Evolutionary conservation across 129 eudicot species (phyloP).

Genomic region (Erigeron canadensis): DNA sequence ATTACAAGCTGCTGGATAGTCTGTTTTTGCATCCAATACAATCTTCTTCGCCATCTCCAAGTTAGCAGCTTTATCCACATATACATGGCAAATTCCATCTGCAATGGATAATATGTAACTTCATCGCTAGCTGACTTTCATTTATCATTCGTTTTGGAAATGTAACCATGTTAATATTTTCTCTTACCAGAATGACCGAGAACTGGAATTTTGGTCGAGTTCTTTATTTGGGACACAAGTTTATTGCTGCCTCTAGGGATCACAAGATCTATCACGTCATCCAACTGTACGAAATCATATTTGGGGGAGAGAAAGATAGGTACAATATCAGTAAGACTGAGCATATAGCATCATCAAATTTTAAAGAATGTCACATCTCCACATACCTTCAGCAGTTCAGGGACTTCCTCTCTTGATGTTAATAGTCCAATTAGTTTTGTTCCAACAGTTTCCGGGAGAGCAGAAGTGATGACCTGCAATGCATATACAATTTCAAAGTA

Average conservation of each 20-base stretch:
- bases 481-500: not conserved
- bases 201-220: conserved; percentile 86
- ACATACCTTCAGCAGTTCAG: conserved; percentile 80
- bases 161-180: not conserved
- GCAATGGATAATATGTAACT: conserved; percentile 13
- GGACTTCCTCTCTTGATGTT: conserved; percentile 80
- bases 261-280: conserved; percentile 95
- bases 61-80: conserved; percentile 75
- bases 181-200: conserved; percentile 87
- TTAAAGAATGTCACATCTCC: not conserved
- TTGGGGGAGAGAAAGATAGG: not conserved
- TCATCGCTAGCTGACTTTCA: not conserved
- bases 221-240: conserved; percentile 85
- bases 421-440: conserved; percentile 69
- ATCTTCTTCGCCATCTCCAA: conserved; percentile 78
- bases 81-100: conserved; percentile 98
- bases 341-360: not conserved
- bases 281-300: conserved; percentile 54
- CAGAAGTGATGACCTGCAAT: conserved; percentile 66
- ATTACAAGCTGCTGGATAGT: conserved; percentile 97
- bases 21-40: conserved; percentile 72
- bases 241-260: conserved; percentile 97
- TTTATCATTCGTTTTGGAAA: conserved; percentile 1
- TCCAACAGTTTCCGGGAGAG: conserved; percentile 76
- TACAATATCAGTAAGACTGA: not conserved